A percentile compares a stretch with the other conserved stretches of the same genome.
Conservation (phyloP, 495 filamentous ascomycete species). For the Glonium stellatum region DNA sequence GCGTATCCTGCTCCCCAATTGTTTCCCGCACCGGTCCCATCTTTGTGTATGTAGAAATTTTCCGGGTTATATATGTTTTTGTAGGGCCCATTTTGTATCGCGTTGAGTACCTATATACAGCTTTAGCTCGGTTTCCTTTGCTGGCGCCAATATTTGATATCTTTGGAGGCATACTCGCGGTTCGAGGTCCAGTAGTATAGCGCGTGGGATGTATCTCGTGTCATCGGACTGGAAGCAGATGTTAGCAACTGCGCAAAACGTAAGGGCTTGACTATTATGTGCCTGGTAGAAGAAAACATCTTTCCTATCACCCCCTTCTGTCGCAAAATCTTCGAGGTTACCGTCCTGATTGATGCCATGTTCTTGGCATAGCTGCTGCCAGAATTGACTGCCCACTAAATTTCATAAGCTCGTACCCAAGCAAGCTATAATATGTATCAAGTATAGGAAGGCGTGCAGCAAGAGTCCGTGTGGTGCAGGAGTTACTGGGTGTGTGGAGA, state of each 20-base stretch:
- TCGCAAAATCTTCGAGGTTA: conserved; percentile 91
- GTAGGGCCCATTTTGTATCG: conserved; percentile 87
- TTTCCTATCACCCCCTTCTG: conserved; percentile 93
- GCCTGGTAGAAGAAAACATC: conserved; percentile 99
- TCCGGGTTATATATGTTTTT: conserved; percentile 99
- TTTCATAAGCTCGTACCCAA: not conserved
- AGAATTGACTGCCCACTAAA: conserved; percentile 86
- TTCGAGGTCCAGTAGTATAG: conserved; percentile 91
- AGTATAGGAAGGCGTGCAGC: not conserved
- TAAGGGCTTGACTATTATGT: not conserved
- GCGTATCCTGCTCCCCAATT: conserved; percentile 97
- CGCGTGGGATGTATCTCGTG: conserved; percentile 93
- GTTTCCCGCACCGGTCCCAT: conserved; percentile 88
- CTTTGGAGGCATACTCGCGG: conserved; percentile 57
- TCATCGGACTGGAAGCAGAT: conserved; percentile 62
- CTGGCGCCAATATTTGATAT: not conserved
- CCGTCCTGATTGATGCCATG: conserved; percentile 97
- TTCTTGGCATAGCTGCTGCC: conserved; percentile 95
- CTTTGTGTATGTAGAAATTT: conserved; percentile 92
- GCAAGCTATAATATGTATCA: not conserved
- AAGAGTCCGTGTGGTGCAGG: conserved; percentile 15
- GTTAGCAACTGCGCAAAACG: not conserved
- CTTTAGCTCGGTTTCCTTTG: not conserved
- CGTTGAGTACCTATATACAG: conserved; percentile 66
- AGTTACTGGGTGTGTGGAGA: not conserved